Base-by-base conservation (phyloP, 2,329 filamentous ascomycete genomes). In the Neofusicoccum parvum region DNA sequence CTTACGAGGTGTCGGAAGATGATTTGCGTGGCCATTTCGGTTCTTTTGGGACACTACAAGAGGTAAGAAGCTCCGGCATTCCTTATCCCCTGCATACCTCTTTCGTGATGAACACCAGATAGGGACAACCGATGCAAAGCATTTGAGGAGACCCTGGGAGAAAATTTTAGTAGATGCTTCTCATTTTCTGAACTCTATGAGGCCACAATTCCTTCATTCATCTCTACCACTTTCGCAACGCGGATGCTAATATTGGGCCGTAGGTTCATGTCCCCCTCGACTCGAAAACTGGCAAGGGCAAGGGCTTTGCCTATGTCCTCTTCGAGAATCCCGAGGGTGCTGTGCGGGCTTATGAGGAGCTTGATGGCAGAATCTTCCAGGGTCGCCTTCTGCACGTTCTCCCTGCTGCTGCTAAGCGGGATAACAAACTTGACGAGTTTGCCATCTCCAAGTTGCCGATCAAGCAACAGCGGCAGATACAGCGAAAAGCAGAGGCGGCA, bases 91-190 rank as follows among this genome's bases (percentile, higher is more conserved):
- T 48, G 11, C 41, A 48, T 71, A 58, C 68, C 51, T 65, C 50
- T 60, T 62, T 70, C 67, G 86, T 94, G 95, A 98, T 98, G 94
- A 98, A 92, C 83, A 87, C 91, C 91, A 88, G 95, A 98, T 98
- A 98, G 95, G 95, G 95, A 98, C 95, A 98, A 88, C 94, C 93
- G 91, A 97, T 94, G 91, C 91, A 73, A 84, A 82, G 92, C 91
- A 92, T 84, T 84, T 98, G 94, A 96, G 94, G 91, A 88, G 84
- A 92, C 82, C 73, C 88, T 89, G 90, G 90, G 89, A 93, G 89
- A 92, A 87, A 91, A 95, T 97, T 96, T 97, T 99, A 97, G 95
- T 99, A 99, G 94, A 98, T 97, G 92, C 92, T 91, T 94, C 89
- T 92, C 90, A 80, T 84, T 83, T 86, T 88, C 92, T 95, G 90